Percentiles rank a stretch among this genome's conserved stretches.
Conservation (phyloP, 2,329 filamentous ascomycete species). For the Venturia aucupariae region DNA sequence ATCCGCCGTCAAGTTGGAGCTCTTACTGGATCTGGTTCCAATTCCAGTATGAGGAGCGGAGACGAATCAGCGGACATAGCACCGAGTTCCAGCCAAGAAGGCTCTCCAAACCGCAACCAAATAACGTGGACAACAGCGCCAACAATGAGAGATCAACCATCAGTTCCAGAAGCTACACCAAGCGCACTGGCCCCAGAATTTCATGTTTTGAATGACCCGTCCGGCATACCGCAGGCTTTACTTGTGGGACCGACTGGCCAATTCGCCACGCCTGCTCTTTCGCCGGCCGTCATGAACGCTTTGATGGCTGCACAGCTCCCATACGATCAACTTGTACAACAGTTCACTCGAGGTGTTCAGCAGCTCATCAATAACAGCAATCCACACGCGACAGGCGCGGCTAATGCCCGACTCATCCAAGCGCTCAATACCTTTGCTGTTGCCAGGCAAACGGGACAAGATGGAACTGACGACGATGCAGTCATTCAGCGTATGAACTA, state of each 20-base stretch:
- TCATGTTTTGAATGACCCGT: constrained; percentile 10
- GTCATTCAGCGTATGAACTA: constrained; percentile 1
- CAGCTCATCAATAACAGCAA: neutral
- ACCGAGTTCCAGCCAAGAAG: neutral
- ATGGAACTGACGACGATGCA: neutral
- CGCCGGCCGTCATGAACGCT: constrained; percentile 10
- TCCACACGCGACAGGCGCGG: neutral
- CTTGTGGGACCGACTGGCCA: constrained; percentile 15
- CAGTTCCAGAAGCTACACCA: neutral
- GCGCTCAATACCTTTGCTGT: constrained; percentile 1
- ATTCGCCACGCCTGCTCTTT: neutral
- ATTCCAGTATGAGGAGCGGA: neutral
- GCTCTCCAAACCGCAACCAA: neutral
- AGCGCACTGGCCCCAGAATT: neutral
- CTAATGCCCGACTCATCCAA: neutral
- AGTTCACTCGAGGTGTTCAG: constrained; percentile 9
- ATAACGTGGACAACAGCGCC: neutral
- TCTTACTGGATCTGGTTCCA: neutral
- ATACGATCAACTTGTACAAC: constrained; percentile 8
- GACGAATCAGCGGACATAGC: neutral
- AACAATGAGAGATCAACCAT: neutral
- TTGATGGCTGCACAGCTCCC: constrained; percentile 12
- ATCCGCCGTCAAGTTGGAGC: neutral
- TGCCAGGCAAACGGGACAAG: neutral
- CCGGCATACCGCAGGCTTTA: constrained; percentile 9